phyloP scores from a whole-genome alignment of 139 green algal genomes.

The Ettlia oleoabundans region DNA sequence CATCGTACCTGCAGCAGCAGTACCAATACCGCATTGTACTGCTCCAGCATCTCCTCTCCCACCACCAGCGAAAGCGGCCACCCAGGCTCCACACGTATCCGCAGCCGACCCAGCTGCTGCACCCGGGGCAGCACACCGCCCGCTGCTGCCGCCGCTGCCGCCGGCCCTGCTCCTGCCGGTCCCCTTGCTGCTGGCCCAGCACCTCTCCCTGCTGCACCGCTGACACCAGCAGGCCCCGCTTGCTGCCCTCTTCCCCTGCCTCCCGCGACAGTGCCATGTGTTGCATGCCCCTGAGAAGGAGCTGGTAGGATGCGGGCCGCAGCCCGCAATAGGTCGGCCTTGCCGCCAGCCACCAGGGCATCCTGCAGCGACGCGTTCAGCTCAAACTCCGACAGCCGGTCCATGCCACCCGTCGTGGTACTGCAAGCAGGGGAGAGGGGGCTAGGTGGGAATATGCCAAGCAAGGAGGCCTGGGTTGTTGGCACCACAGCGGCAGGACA shows the following conservation, averaged over 20 bases:
- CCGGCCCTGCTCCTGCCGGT: background rate
- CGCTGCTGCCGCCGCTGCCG: background rate
- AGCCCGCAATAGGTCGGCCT: background rate
- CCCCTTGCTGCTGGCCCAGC: no score
- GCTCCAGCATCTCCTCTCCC: constrained; percentile 34
- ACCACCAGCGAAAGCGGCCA: constrained; percentile 47
- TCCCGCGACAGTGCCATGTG: no score
- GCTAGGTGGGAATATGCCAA: no score
- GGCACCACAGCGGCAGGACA: no score
- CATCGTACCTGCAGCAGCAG: constrained; percentile 51
- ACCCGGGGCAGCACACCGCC: background rate
- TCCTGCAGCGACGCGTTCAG: constrained; percentile 23
- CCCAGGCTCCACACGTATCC: constrained; percentile 42
- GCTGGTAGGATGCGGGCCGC: background rate
- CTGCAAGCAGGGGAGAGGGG: no score
- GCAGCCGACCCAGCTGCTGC: constrained; percentile 27
- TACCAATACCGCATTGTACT: constrained; percentile 49
- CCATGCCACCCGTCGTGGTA: constrained; percentile 5
- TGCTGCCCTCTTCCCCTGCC: no score
- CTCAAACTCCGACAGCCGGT: constrained; percentile 9
- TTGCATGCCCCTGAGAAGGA: no score
- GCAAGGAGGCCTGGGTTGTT: no score
- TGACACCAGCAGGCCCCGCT: no score
- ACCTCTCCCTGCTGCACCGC: no score
- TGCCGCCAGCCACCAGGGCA: background rate